Conservation (phyloP, 1,284 basidiomycete species). For the Puccinia polysora region DNA sequence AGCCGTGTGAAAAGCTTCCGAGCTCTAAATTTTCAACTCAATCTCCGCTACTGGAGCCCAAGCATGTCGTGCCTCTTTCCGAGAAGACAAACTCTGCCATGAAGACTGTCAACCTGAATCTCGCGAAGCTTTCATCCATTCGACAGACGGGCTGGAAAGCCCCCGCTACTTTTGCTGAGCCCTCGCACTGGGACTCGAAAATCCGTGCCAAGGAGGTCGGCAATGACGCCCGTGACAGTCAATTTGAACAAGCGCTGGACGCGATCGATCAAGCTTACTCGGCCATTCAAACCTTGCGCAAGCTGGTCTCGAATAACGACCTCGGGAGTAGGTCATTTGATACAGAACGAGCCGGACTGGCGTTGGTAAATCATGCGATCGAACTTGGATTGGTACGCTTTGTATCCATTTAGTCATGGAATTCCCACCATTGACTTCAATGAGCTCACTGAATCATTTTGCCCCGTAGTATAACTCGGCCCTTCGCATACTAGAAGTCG, state of each 20-base stretch:
- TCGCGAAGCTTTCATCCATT: conserved; percentile 26
- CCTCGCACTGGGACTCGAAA: background rate
- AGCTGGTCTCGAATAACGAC: conserved; percentile 1
- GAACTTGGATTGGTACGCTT: conserved; percentile 33
- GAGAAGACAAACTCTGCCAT: conserved; percentile 28
- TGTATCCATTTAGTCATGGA: background rate
- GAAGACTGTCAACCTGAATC: conserved; percentile 31
- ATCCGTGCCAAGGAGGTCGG: background rate
- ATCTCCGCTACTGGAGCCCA: background rate
- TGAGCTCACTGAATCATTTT: conserved; percentile 13
- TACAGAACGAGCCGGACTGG: conserved; percentile 38
- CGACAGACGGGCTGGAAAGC: conserved; percentile 38
- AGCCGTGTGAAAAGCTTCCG: background rate
- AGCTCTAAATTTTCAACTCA: background rate
- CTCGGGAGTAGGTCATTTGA: conserved; percentile 5
- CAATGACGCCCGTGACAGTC: background rate
- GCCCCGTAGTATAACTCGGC: conserved; percentile 34
- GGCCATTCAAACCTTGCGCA: conserved; percentile 31
- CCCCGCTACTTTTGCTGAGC: background rate
- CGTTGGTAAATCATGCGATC: conserved; percentile 38
- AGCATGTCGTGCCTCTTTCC: background rate
- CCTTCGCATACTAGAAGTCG: conserved; percentile 33
- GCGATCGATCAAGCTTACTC: conserved; percentile 16
- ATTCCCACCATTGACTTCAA: background rate
- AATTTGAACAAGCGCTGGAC: conserved; percentile 9